A percentile compares a stretch with the other conserved stretches of the same genome.
These are phyloP conservation scores for Diaporthe humulicola DNA, from an alignment of 2,329 filamentous ascomycete species.

Conservation along the genomic window DNA sequence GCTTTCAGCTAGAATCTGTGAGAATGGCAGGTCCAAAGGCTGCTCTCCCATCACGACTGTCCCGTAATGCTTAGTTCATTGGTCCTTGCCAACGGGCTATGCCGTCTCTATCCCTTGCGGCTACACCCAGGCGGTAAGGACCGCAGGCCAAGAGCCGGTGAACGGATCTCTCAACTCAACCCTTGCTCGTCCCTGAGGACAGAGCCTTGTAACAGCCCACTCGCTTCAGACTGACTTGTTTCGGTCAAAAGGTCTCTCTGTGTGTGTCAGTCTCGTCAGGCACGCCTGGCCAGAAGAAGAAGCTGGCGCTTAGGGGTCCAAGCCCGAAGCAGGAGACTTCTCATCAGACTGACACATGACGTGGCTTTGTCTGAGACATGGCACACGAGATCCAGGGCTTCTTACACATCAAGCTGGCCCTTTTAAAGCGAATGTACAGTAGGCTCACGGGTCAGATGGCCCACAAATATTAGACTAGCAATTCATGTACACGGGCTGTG, in stretches of 20 bases:
- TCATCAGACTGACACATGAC: not conserved
- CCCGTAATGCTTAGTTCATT: not conserved
- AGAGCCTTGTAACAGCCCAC: not conserved
- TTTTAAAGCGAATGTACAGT: not conserved
- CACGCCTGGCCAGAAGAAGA: not conserved
- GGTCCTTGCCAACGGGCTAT: not conserved
- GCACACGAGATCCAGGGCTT: not conserved
- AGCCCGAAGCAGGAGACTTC: not conserved
- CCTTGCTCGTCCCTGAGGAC: conserved; percentile 1
- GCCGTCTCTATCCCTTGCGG: conserved; percentile 21
- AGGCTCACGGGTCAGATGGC: not conserved
- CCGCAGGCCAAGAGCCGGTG: not conserved
- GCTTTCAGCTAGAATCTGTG: conserved; percentile 11
- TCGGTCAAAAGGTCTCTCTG: conserved; percentile 9
- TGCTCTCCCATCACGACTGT: not conserved
- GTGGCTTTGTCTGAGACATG: conserved; percentile 2
- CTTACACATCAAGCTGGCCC: not conserved
- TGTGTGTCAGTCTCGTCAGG: not conserved
- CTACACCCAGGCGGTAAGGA: conserved; percentile 4
- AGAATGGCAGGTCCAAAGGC: not conserved
- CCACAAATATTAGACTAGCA: not conserved
- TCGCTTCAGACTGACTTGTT: not conserved
- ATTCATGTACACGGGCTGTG: not conserved
- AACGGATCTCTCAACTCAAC: not conserved
- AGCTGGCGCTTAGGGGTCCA: not conserved